These are phyloP conservation scores for Boletus subcaerulescens DNA, from an alignment of 768 basidiomycete genomes.

Conservation along the genomic window DNA sequence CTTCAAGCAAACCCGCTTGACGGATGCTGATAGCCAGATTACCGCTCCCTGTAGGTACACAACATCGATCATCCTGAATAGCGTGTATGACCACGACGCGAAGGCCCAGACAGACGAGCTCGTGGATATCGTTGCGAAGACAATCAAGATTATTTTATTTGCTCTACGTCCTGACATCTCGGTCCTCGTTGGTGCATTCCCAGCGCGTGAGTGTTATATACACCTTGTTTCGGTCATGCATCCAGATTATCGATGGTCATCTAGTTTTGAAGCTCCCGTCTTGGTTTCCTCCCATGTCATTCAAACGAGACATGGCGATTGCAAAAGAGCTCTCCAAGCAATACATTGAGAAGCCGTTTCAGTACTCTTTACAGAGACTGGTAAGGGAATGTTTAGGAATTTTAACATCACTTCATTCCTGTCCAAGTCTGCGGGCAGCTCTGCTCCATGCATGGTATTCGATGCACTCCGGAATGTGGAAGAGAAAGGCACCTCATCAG, in stretches of 20 bases:
- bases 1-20: neutral
- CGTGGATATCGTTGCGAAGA: slow-evolving; percentile 4
- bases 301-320: slow-evolving; percentile 19
- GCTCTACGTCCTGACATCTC: slow-evolving; percentile 20
- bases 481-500: neutral
- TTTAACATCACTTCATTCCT: neutral
- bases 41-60: slow-evolving; percentile 11
- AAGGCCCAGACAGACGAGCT: slow-evolving; percentile 14
- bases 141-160: neutral
- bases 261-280: slow-evolving; percentile 21
- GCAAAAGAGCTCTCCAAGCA: slow-evolving; percentile 12
- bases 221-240: no score
- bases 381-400: slow-evolving; percentile 1
- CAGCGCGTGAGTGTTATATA: slow-evolving; percentile 9
- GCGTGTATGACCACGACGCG: slow-evolving; percentile 20
- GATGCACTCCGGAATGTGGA: slow-evolving; percentile 15
- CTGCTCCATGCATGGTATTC: slow-evolving; percentile 16
- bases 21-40: neutral
- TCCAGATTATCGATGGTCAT: neutral
- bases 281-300: slow-evolving; percentile 25
- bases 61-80: slow-evolving; percentile 17
- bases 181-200: slow-evolving; percentile 17
- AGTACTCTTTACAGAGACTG: slow-evolving; percentile 14
- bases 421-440: slow-evolving; percentile 7
- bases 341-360: slow-evolving; percentile 18